Base-by-base conservation (phyloP, 371 early-diverging fungal species). In the Lichtheimia ramosa region DNA sequence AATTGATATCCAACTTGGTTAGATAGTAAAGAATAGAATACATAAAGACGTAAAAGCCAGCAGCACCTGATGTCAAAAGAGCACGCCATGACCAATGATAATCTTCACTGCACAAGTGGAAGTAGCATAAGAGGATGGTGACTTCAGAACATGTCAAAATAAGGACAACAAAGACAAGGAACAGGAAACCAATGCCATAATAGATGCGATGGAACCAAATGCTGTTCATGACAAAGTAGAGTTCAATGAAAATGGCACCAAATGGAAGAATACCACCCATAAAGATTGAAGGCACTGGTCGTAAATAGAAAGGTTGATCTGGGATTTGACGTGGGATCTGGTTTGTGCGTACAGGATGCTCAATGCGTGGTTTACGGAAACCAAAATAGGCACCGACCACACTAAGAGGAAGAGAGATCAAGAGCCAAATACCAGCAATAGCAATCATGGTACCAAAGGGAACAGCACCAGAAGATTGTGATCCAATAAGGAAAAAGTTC, bases 51-150 rank as follows among this genome's bases (percentile, higher is more conserved):
- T 97, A 96, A 43, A 93, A 68, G 2, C 90, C 92, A 7, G 89
- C 85, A 14, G 92, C 85, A 5, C 93, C 97, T 0, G 89, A 81
- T 3, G 93, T 92, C 50, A 93, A 73, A 76, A 94, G 94, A 1
- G 96, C 84, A 27, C 93, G 81, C 97, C 97, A 97, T 66, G 87
- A 87, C 97, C 97, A 95, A 58, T 86, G 83, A 65, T 95, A 94
- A 68, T 95, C 92, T 74, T 97, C 96, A 3, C 92, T 75, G 69
- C 93, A 92, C 20, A 94, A 83, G 58, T 90, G 89, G 82, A 96
- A 91, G 73, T 94, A 96, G 27, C 87, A 84, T 75, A 93, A 79
- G 50, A 94, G 73, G 18, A 94, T 80, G 3, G 96, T 84, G 12
- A 93, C 88, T 68, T 92, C 86, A 7, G 87, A 79, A 50, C 92